These are phyloP conservation scores for Nakazawaea wyomingensis DNA, from an alignment of 805 yeast genomes.

Conservation along the genomic window DNA sequence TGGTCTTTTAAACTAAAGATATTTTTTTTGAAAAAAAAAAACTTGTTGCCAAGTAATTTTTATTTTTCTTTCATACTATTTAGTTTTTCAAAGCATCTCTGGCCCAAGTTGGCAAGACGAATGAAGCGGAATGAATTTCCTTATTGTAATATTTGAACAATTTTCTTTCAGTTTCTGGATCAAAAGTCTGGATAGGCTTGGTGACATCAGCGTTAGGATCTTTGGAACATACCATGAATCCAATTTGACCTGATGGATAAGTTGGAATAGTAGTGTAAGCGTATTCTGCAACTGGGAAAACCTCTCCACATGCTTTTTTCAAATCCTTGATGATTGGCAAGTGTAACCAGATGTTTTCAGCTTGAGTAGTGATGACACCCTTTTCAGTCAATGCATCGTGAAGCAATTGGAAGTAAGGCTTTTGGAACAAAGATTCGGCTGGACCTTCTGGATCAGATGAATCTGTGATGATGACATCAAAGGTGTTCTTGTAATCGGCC, in stretches of 20 bases:
- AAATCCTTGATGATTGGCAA: constrained; percentile 45
- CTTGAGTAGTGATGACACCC: constrained; percentile 76
- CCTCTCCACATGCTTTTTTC: constrained; percentile 41
- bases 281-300: constrained; percentile 59
- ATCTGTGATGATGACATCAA: constrained; percentile 94
- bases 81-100: constrained; percentile 25
- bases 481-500: constrained; percentile 75
- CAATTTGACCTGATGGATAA: constrained; percentile 85
- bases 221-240: constrained; percentile 68
- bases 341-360: constrained; percentile 76
- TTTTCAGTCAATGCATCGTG: constrained; percentile 54
- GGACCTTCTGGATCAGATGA: constrained; percentile 92
- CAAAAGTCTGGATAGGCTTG: constrained; percentile 44
- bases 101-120: constrained; percentile 81
- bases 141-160: constrained; percentile 61
- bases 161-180: constrained; percentile 39
- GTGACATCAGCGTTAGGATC: constrained; percentile 40
- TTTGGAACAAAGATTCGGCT: constrained; percentile 83
- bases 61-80: too few relatives aligned
- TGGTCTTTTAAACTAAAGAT: constrained; percentile 7
- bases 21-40: constrained; percentile 11
- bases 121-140: constrained; percentile 64
- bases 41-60: constrained; percentile 3
- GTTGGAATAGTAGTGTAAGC: constrained; percentile 82
- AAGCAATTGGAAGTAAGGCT: constrained; percentile 66